Conservation (phyloP, 2,329 filamentous ascomycete genomes). For the Akanthomyces uredinophilus region DNA sequence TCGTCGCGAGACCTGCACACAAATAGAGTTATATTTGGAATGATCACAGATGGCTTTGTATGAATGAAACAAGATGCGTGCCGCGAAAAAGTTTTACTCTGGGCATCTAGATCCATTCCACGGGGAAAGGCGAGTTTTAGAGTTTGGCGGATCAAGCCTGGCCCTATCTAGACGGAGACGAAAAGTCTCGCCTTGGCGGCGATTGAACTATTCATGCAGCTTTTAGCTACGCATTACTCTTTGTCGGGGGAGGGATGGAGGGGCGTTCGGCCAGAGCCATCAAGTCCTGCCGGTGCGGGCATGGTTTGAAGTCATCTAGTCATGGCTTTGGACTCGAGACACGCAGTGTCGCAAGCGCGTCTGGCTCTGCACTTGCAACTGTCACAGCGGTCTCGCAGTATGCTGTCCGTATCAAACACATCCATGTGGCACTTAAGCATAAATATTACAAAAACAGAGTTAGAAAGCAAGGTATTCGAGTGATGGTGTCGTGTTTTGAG, state of each 20-base stretch:
- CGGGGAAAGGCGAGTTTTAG: slow-evolving; percentile 1
- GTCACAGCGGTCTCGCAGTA: neutral
- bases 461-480: no score
- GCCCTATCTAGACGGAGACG: neutral
- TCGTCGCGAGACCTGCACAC: neutral
- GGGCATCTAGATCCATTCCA: neutral
- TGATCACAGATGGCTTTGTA: neutral
- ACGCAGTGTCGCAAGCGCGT: neutral
- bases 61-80: neutral
- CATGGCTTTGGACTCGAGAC: neutral
- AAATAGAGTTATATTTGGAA: neutral
- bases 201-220: neutral
- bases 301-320: neutral
- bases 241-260: neutral
- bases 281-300: neutral
- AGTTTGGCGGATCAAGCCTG: neutral
- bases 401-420: no score
- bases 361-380: neutral
- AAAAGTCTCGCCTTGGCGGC: neutral
- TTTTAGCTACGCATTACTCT: no score
- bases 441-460: neutral
- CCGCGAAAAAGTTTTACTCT: neutral
- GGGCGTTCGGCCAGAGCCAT: neutral
- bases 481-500: no score
- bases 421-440: no score